phyloP scores from a whole-genome alignment of 2,329 filamentous ascomycete genomes.

The Grosmannia huntii region DNA sequence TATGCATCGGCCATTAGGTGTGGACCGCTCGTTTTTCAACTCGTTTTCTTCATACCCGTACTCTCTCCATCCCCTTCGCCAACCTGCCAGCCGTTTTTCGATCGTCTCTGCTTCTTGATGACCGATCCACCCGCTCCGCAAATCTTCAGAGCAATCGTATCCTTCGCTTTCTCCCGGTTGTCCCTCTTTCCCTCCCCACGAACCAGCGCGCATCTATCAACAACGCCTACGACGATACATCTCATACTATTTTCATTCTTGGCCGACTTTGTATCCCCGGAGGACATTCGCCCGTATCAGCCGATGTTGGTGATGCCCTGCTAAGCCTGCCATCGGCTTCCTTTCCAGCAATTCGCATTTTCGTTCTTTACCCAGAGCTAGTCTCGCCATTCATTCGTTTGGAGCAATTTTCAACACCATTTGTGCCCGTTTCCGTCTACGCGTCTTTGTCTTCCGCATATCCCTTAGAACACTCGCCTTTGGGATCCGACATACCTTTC shows the following conservation, averaged over 20 bases:
- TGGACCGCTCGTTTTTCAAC: not conserved
- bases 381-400: not conserved
- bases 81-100: not conserved
- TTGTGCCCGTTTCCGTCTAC: not conserved
- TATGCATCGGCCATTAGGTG: not conserved
- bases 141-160: not conserved
- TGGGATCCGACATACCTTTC: not conserved
- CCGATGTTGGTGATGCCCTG: not conserved
- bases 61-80: not conserved
- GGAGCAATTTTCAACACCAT: not conserved
- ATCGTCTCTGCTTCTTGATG: not conserved
- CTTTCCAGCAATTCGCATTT: not conserved
- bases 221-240: not conserved
- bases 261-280: not conserved
- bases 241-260: not conserved
- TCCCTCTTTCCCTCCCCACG: not conserved
- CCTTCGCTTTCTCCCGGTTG: constrained; percentile 1
- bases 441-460: not conserved
- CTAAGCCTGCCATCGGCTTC: constrained; percentile 1
- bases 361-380: constrained; percentile 4
- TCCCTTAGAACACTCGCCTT: not conserved
- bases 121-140: not conserved
- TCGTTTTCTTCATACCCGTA: not conserved
- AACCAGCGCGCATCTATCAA: not conserved
- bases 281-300: not conserved